These are phyloP conservation scores for Pharus latifolius DNA, from an alignment of 176 grass and related monocot genomes.

Conservation along the genomic window DNA sequence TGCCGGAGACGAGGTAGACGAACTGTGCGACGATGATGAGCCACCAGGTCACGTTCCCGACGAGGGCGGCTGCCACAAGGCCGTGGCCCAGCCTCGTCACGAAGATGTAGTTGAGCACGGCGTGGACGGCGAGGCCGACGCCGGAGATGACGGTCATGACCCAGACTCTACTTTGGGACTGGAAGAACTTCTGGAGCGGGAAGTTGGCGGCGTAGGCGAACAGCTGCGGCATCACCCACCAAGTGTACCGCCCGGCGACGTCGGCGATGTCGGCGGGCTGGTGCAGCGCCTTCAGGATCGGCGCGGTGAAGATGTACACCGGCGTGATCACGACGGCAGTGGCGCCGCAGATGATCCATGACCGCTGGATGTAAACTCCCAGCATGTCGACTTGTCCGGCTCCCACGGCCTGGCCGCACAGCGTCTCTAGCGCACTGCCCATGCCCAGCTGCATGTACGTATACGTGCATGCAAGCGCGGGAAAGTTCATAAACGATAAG, in stretches of 20 bases:
- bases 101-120: conserved; percentile 48
- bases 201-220: conserved; percentile 64
- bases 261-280: conserved; percentile 30
- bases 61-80: conserved; percentile 31
- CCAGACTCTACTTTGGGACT: conserved; percentile 64
- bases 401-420: conserved; percentile 59
- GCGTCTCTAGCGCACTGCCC: conserved; percentile 63
- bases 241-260: conserved; percentile 27
- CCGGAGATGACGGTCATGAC: conserved; percentile 43
- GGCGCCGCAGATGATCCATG: conserved; percentile 44
- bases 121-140: conserved; percentile 32
- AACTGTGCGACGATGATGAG: conserved; percentile 39
- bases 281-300: conserved; percentile 28
- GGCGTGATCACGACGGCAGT: conserved; percentile 19
- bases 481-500: neutral
- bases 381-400: conserved; percentile 39
- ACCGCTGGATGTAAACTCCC: conserved; percentile 52
- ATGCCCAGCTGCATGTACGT: conserved; percentile 39
- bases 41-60: conserved; percentile 48
- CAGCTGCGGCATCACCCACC: conserved; percentile 40
- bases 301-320: conserved; percentile 31
- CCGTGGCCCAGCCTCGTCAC: conserved; percentile 18
- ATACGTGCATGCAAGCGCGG: neutral
- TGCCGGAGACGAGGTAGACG: conserved; percentile 31
- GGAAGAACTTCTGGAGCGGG: conserved; percentile 71